Evolutionary conservation across 768 basidiomycete species (phyloP).

Genomic region (Rickenella mellea): DNA sequence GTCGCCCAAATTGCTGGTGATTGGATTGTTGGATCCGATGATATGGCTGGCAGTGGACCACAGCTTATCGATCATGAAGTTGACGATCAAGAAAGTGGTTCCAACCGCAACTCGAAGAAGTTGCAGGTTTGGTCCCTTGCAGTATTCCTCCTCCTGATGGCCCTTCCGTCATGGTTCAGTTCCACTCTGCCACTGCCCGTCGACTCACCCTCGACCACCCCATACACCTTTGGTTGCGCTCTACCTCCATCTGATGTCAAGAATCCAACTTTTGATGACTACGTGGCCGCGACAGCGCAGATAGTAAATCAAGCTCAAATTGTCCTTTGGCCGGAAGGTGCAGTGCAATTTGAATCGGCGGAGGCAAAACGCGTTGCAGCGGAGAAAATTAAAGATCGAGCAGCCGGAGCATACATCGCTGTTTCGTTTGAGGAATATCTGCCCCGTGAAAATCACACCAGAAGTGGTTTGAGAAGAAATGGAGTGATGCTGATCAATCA

Average conservation of each 20-base stretch:
- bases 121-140: constrained; percentile 37
- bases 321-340: constrained; percentile 76
- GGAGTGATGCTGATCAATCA: constrained; percentile 53
- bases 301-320: constrained; percentile 39
- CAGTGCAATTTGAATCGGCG: constrained; percentile 50
- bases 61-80: constrained; percentile 4
- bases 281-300: constrained; percentile 45
- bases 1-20: constrained; percentile 40
- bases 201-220: constrained; percentile 33
- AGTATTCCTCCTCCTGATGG: constrained; percentile 11
- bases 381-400: constrained; percentile 21
- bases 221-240: constrained; percentile 57
- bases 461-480: constrained; percentile 38
- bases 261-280: constrained; percentile 43
- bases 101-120: constrained; percentile 25
- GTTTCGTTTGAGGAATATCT: constrained; percentile 64
- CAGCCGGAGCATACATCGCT: constrained; percentile 41
- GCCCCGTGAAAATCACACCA: constrained; percentile 20
- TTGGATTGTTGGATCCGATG: constrained; percentile 44
- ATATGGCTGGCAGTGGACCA: not conserved
- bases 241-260: constrained; percentile 44
- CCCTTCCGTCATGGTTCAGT: constrained; percentile 47
- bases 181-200: constrained; percentile 29
- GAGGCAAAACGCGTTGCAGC: constrained; percentile 43
- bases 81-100: constrained; percentile 13